Evolutionary conservation across 2,329 filamentous ascomycete genomes (phyloP), one percentile per base, ranked within the genome.

Genomic region (Macrophomina tecta): DNA sequence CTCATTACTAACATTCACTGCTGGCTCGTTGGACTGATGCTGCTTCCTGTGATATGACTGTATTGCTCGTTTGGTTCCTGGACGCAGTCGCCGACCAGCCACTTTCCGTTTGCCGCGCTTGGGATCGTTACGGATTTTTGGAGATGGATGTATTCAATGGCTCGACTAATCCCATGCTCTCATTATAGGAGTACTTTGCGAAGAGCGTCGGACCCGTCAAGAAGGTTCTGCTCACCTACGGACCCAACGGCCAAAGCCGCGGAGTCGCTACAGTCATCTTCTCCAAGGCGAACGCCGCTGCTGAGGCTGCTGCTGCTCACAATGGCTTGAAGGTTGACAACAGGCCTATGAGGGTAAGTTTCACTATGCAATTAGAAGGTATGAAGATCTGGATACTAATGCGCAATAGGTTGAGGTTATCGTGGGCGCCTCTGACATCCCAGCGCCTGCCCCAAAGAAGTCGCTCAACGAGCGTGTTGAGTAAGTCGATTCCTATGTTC

Each of bases 241-340:
- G 94, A 75, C 92, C 94, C 70, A 93, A 92, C 77, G 94, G 94
- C 70, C 88, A 90, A 73, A 97, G 94, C 86, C 92, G 93, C 77
- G 95, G 95, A 72, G 92, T 94, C 76, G 94, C 94, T 74, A 95
- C 93, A 65, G 91, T 99, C 73, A 89, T 90, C 70, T 99, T 99
- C 84, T 82, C 82, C 79, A 92, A 92, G 75, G 82, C 90, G 32
- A 92, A 93, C 72, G 91, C 91, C 70, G 95, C 94, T 71, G 88
- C 88, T 77, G 92, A 93, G 81, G 95, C 95, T 69, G 91, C 93
- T 73, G 86, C 90, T 74, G 88, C 90, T 70, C 85, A 97, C 73
- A 96, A 99, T 75, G 93, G 93, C 69, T 87, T 97, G 68, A 88
- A 95, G 65, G 93, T 99, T 68, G 95, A 99, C 81, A 90, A 90